Percentiles rank a stretch among this genome's conserved stretches.
These are phyloP conservation scores for Cinnamomum micranthum DNA, from an alignment of 164 flowering plant species.

Conservation along the genomic window DNA sequence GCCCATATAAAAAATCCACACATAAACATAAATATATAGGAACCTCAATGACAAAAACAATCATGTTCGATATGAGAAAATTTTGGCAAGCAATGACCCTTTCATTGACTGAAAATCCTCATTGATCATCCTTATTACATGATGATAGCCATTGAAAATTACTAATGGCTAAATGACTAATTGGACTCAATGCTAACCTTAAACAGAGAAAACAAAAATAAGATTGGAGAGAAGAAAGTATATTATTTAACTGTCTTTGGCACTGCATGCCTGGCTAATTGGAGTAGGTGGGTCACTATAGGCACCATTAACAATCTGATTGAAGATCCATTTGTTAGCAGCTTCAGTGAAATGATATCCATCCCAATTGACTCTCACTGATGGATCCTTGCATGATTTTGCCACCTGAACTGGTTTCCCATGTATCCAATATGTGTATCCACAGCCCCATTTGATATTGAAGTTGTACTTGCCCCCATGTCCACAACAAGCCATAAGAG, in stretches of 20 bases:
- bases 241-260: too few species aligned
- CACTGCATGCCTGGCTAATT: conserved; percentile 33
- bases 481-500: conserved; percentile 67
- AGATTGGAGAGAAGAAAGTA: too few species aligned
- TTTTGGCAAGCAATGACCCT: too few species aligned
- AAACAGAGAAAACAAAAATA: too few species aligned
- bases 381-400: conserved; percentile 57
- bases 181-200: too few species aligned
- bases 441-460: conserved; percentile 53
- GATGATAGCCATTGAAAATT: too few species aligned
- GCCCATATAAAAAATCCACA: too few species aligned
- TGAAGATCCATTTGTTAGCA: conserved; percentile 60
- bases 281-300: conserved; percentile 59
- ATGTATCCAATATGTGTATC: conserved; percentile 31
- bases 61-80: too few species aligned
- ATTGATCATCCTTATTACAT: neutral
- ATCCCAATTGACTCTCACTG: conserved; percentile 57
- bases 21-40: too few species aligned
- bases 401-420: conserved; percentile 48
- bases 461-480: conserved; percentile 80
- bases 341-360: conserved; percentile 87
- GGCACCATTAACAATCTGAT: conserved; percentile 46
- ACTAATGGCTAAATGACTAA: too few species aligned
- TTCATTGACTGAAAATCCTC: too few species aligned
- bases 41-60: too few species aligned